A percentile compares a stretch with the other conserved stretches of the same genome.
phyloP scores from a whole-genome alignment of 441 rosid species.

The Jatropha multifida region DNA sequence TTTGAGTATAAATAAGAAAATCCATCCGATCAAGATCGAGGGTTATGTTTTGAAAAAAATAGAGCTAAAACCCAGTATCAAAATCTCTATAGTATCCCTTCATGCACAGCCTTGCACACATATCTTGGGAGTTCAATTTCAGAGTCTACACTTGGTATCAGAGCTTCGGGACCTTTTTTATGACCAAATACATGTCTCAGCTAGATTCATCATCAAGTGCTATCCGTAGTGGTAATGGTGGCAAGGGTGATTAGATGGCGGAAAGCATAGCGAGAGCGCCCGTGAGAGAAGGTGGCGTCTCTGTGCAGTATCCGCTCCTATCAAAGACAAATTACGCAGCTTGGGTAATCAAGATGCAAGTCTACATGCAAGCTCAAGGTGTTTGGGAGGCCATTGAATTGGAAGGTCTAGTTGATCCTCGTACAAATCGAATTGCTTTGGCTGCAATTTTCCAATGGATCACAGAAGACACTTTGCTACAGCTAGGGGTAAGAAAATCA shows the following conservation, averaged over 20 bases:
- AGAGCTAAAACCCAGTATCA: too few relatives aligned
- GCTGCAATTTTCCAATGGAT: background rate
- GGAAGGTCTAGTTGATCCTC: background rate
- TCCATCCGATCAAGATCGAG: too few relatives aligned
- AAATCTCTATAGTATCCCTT: too few relatives aligned
- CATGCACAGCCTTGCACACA: too few relatives aligned
- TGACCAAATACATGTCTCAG: background rate
- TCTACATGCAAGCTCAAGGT: background rate
- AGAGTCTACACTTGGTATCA: slow-evolving; percentile 8
- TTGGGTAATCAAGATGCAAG: background rate
- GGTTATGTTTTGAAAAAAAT: too few relatives aligned
- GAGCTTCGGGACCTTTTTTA: background rate
- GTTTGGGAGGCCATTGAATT: background rate
- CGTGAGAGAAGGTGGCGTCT: background rate
- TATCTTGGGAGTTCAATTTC: too few relatives aligned
- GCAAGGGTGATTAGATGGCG: too few relatives aligned
- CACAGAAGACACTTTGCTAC: background rate
- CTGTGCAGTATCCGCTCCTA: background rate
- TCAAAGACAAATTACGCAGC: background rate
- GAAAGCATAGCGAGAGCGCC: background rate
- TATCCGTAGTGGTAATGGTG: too few relatives aligned
- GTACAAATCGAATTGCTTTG: background rate
- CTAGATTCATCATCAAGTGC: background rate
- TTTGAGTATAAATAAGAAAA: too few relatives aligned
- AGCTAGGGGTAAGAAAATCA: background rate